Percentiles rank a stretch among this genome's conserved stretches.
These are phyloP conservation scores for Candida smagusa DNA, from an alignment of 1,139 yeast species.

Conservation along the genomic window DNA sequence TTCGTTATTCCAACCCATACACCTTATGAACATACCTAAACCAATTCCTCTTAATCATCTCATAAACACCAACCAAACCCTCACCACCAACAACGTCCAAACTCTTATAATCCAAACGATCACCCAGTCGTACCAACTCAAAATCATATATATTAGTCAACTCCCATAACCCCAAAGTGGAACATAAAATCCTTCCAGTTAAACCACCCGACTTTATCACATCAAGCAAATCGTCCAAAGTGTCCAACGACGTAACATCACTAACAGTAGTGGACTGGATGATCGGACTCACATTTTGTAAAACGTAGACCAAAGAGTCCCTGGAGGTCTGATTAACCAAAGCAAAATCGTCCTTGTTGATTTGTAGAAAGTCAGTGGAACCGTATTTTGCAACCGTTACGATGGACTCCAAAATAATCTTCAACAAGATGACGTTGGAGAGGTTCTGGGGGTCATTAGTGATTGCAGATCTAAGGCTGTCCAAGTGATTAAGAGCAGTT, in stretches of 20 bases:
- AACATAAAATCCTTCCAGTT: conserved; percentile 28
- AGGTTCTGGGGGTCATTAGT: conserved; percentile 11
- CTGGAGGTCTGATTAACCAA: conserved; percentile 10
- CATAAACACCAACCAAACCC: conserved; percentile 1
- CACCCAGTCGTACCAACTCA: conserved; percentile 10
- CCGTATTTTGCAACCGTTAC: conserved; percentile 7
- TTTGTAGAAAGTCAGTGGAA: not conserved
- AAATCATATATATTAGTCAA: conserved; percentile 21
- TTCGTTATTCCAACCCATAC: conserved; percentile 21
- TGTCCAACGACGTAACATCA: conserved; percentile 1
- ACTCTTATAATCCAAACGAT: not conserved
- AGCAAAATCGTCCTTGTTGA: conserved; percentile 1
- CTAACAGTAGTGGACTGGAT: conserved; percentile 5
- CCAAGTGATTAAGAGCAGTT: conserved; percentile 27
- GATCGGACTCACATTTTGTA: conserved; percentile 18
- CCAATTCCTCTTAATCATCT: conserved; percentile 12
- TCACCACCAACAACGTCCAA: not conserved
- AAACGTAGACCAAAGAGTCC: conserved; percentile 16
- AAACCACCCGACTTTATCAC: conserved; percentile 19
- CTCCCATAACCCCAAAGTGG: conserved; percentile 35
- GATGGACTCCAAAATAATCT: conserved; percentile 16
- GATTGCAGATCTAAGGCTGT: conserved; percentile 15
- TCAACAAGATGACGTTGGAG: conserved; percentile 21
- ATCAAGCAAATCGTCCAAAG: conserved; percentile 13
- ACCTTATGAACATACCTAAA: conserved; percentile 17